These are phyloP conservation scores for Fomes fomentarius DNA, from an alignment of 1,284 basidiomycete species.

Conservation along the genomic window DNA sequence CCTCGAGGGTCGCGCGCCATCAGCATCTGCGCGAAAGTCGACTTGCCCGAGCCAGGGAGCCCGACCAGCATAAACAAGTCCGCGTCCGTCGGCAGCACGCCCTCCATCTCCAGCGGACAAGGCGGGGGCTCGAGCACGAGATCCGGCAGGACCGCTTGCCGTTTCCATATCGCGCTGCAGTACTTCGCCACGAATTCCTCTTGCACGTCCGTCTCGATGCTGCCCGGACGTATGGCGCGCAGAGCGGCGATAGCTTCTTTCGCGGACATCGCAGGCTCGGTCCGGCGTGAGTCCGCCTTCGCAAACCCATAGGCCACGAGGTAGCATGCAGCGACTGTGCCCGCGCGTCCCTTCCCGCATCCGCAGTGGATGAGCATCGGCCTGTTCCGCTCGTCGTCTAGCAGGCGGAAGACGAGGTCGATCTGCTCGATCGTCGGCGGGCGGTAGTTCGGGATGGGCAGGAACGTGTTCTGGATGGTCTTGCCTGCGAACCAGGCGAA, in stretches of 20 bases:
- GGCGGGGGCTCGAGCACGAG: conserved; percentile 51
- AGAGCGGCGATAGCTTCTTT: conserved; percentile 49
- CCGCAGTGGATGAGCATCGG: conserved; percentile 64
- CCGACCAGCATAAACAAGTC: conserved; percentile 60
- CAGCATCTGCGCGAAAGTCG: conserved; percentile 53
- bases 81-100: conserved; percentile 34
- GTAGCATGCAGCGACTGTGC: conserved; percentile 63
- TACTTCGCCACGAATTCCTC: conserved; percentile 58
- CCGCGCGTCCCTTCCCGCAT: conserved; percentile 65
- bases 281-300: conserved; percentile 38
- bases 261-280: conserved; percentile 52
- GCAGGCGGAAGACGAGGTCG: conserved; percentile 53
- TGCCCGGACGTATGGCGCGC: conserved; percentile 54
- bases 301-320: conserved; percentile 58
- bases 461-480: conserved; percentile 53
- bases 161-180: conserved; percentile 64
- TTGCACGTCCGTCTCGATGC: conserved; percentile 57
- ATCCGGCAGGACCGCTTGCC: conserved; percentile 50
- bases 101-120: conserved; percentile 48
- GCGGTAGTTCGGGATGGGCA: conserved; percentile 56
- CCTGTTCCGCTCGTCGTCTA: conserved; percentile 46
- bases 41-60: conserved; percentile 64
- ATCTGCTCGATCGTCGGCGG: conserved; percentile 63
- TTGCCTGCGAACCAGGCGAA: conserved; percentile 49
- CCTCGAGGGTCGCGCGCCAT: conserved; percentile 44